Evolutionary conservation across 2,329 filamentous ascomycete genomes (phyloP).

Genomic region (Calonectria pteridis): DNA sequence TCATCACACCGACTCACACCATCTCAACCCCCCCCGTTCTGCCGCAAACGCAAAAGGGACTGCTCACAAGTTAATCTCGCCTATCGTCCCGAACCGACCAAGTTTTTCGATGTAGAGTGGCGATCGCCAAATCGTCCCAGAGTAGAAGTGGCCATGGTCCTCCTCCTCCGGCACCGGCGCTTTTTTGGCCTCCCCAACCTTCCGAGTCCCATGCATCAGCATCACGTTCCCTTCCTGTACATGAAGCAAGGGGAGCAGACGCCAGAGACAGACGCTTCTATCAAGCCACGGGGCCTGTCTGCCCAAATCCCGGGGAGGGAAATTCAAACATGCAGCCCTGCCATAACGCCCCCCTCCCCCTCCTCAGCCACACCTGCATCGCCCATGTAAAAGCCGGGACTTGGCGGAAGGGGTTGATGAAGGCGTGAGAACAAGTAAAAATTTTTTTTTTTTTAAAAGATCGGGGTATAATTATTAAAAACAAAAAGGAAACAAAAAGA

Average conservation of each 20-base stretch:
- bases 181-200: neutral
- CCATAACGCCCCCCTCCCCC: neutral
- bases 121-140: neutral
- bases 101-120: constrained; percentile 1
- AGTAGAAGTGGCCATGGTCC: neutral
- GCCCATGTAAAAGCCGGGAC: neutral
- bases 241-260: neutral
- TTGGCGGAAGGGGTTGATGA: neutral
- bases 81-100: constrained; percentile 9
- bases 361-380: neutral
- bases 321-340: constrained; percentile 2
- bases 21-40: neutral
- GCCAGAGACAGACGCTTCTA: neutral
- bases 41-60: neutral
- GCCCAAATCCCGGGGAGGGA: neutral
- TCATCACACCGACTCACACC: constrained; percentile 12
- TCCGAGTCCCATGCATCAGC: neutral
- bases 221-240: neutral
- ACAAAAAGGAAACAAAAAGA: neutral
- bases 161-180: neutral
- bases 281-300: neutral
- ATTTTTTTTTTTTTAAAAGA: too few relatives aligned
- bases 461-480: neutral
- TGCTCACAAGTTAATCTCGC: constrained; percentile 14
- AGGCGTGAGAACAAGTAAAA: neutral